Conservation (phyloP, 169 alveolate genomes). For the Plasmodium cynomolgi region DNA sequence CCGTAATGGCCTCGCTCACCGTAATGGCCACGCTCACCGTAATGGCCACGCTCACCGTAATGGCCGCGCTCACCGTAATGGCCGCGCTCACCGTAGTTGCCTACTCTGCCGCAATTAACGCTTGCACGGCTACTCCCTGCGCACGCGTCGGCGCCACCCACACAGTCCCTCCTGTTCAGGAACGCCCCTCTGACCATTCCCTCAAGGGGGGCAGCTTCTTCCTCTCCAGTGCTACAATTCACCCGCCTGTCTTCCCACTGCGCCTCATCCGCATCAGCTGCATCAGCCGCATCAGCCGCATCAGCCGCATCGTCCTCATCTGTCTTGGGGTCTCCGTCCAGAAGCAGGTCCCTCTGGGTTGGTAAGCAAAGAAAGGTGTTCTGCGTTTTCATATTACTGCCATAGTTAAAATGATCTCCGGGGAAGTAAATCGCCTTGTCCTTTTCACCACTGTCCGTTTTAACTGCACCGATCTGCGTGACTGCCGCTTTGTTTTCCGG, state of each 20-base stretch:
- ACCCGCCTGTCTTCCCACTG: neutral
- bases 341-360: neutral
- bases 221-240: neutral
- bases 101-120: neutral
- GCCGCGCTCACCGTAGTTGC: neutral
- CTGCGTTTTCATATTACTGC: neutral
- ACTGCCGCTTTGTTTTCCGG: neutral
- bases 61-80: neutral
- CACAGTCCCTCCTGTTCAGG: neutral
- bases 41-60: neutral
- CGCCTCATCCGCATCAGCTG: neutral
- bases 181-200: neutral
- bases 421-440: neutral
- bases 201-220: neutral
- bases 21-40: neutral
- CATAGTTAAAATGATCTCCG: neutral
- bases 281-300: neutral
- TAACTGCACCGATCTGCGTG: neutral
- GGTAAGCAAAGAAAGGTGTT: neutral
- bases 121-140: neutral
- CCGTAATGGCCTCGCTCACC: no score
- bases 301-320: neutral
- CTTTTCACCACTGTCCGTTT: neutral
- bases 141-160: neutral
- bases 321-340: neutral